These are phyloP conservation scores for Meyerozyma guilliermondii DNA, from an alignment of 1,139 yeast species.

Conservation along the genomic window DNA sequence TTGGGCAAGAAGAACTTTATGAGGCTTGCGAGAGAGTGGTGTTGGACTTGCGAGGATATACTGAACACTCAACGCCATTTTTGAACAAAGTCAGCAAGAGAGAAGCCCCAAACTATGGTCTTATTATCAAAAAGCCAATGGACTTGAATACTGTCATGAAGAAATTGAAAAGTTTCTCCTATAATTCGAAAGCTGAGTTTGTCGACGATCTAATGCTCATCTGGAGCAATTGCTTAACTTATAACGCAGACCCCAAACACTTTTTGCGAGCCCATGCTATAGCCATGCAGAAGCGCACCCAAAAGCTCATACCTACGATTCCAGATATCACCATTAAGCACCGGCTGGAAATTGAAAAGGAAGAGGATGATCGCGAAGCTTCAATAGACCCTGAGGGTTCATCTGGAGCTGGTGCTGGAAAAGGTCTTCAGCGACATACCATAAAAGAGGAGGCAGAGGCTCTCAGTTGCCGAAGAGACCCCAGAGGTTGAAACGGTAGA, in stretches of 20 bases:
- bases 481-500: conserved; percentile 4
- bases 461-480: conserved; percentile 3
- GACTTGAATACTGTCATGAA: conserved; percentile 93
- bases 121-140: conserved; percentile 90
- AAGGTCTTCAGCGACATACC: conserved; percentile 1
- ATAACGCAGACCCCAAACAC: conserved; percentile 94
- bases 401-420: conserved; percentile 10
- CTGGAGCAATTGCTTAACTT: conserved; percentile 91
- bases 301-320: conserved; percentile 70
- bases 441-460: background rate
- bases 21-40: conserved; percentile 97
- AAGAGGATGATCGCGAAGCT: conserved; percentile 44
- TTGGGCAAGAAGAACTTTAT: conserved; percentile 95
- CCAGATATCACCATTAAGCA: conserved; percentile 83
- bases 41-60: conserved; percentile 79
- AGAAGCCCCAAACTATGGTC: conserved; percentile 95
- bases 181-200: conserved; percentile 79
- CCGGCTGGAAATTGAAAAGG: conserved; percentile 82
- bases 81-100: conserved; percentile 90
- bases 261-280: conserved; percentile 86
- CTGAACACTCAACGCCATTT: conserved; percentile 96
- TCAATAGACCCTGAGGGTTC: conserved; percentile 26
- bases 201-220: conserved; percentile 91
- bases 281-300: conserved; percentile 91
- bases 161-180: conserved; percentile 75